These are phyloP conservation scores for Picea glauca DNA, from an alignment of 75 land plant genomes.

Conservation along the genomic window DNA sequence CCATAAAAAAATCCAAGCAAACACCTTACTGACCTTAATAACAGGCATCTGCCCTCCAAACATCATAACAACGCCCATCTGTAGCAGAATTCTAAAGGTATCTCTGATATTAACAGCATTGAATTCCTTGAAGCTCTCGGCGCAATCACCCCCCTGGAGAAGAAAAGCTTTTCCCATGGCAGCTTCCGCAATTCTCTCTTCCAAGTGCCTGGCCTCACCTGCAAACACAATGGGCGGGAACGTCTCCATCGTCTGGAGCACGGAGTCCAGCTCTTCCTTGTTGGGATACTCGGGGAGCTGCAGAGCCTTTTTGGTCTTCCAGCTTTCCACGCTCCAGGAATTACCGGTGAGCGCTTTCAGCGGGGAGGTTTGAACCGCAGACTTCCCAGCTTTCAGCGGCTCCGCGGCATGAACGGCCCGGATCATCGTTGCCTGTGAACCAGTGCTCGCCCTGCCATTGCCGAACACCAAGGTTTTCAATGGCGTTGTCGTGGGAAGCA, in stretches of 20 bases:
- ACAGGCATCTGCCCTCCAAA: slow-evolving; percentile 56
- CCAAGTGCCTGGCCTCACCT: slow-evolving; percentile 59
- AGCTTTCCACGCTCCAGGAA: slow-evolving; percentile 46
- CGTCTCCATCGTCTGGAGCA: slow-evolving; percentile 36
- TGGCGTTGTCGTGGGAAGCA: too few relatives aligned
- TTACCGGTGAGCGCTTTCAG: slow-evolving; percentile 1
- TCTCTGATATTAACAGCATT: slow-evolving; percentile 68
- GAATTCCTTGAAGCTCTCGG: slow-evolving; percentile 85
- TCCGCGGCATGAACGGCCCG: slow-evolving; percentile 63
- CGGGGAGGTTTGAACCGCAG: not conserved
- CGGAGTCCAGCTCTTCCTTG: slow-evolving; percentile 41
- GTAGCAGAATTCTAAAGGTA: slow-evolving; percentile 64
- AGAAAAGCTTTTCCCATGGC: slow-evolving; percentile 63
- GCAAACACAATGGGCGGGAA: slow-evolving; percentile 75
- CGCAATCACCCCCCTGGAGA: slow-evolving; percentile 73
- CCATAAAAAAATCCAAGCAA: not conserved
- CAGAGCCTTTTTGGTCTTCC: slow-evolving; percentile 58
- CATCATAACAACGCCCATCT: slow-evolving; percentile 69
- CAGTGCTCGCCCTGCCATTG: not conserved
- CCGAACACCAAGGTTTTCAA: not conserved
- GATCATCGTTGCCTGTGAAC: not conserved
- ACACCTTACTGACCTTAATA: slow-evolving; percentile 33
- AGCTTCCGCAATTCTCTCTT: slow-evolving; percentile 59
- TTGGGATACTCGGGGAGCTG: slow-evolving; percentile 68
- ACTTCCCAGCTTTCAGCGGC: slow-evolving; percentile 24